Conservation (phyloP, 169 alveolate genomes). For the Cryptosporidium sp. region DNA sequence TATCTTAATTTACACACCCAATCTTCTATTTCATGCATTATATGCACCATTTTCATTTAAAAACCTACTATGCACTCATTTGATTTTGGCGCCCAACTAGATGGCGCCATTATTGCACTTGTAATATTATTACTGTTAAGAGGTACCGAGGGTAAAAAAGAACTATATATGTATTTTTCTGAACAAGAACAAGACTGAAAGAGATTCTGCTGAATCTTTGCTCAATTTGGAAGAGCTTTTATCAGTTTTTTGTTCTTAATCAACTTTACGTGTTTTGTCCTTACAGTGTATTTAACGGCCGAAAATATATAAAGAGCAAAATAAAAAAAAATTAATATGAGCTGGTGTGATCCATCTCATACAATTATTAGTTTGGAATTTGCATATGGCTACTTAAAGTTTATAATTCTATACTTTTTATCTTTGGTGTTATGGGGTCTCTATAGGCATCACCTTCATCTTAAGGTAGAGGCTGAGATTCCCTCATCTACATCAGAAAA, state of each 20-base stretch:
- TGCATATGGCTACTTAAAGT: slow-evolving; percentile 29
- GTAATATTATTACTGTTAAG: not conserved
- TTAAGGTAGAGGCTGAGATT: not conserved
- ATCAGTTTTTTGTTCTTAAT: not conserved
- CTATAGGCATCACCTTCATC: slow-evolving; percentile 9
- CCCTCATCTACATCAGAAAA: not conserved
- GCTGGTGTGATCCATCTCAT: slow-evolving; percentile 66
- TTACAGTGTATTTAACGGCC: too few relatives aligned
- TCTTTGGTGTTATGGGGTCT: slow-evolving; percentile 31
- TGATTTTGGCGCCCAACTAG: not conserved
- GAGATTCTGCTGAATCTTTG: not conserved
- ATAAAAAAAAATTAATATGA: not conserved
- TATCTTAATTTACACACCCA: slow-evolving; percentile 6
- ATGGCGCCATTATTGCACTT: not conserved
- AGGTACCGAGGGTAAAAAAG: slow-evolving; percentile 14
- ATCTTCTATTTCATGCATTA: not conserved
- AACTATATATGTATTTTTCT: not conserved
- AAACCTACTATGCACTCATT: not conserved
- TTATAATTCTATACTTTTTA: slow-evolving; percentile 10
- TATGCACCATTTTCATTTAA: not conserved
- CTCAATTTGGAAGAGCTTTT: not conserved
- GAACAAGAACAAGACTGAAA: not conserved
- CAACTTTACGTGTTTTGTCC: not conserved
- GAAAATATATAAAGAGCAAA: not conserved
- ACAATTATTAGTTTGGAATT: slow-evolving; percentile 36